Percentiles rank a stretch among this genome's conserved stretches.
Evolutionary conservation across 2,329 filamentous ascomycete species (phyloP).

Genomic region (Fusarium camptoceras): DNA sequence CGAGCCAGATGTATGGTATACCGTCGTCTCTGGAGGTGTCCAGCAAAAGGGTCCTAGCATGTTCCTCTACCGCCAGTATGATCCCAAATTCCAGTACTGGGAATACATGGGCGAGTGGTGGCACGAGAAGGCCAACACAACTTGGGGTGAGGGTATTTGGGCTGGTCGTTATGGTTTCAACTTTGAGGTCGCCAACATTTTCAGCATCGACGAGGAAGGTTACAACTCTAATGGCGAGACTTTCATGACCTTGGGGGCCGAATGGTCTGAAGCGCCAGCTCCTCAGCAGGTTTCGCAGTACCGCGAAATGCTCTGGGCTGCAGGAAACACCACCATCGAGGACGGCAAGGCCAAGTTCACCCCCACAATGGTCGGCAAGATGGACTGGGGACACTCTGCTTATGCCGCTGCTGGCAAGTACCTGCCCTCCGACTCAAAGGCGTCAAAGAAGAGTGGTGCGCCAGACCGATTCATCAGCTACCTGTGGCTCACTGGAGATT

Average conservation of each 20-base stretch:
- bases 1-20: conserved; percentile 38
- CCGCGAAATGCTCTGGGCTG: conserved; percentile 57
- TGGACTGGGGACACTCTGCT: conserved; percentile 56
- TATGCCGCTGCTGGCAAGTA: conserved; percentile 59
- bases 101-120: conserved; percentile 46
- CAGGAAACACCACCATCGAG: conserved; percentile 50
- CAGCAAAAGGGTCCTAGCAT: conserved; percentile 39
- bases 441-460: conserved; percentile 53
- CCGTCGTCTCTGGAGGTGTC: conserved; percentile 38
- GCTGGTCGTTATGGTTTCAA: conserved; percentile 57
- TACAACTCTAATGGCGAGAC: conserved; percentile 55
- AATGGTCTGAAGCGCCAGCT: conserved; percentile 57
- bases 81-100: conserved; percentile 42
- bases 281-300: conserved; percentile 54
- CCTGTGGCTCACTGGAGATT: conserved; percentile 58
- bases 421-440: conserved; percentile 52
- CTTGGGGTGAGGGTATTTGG: conserved; percentile 51
- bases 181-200: conserved; percentile 59
- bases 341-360: conserved; percentile 50
- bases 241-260: conserved; percentile 56
- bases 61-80: conserved; percentile 43
- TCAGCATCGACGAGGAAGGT: conserved; percentile 54
- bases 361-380: conserved; percentile 55
- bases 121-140: conserved; percentile 54
- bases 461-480: conserved; percentile 57